Evolutionary conservation across 495 filamentous ascomycete genomes (phyloP).

Genomic region (Xylaria palmicola): DNA sequence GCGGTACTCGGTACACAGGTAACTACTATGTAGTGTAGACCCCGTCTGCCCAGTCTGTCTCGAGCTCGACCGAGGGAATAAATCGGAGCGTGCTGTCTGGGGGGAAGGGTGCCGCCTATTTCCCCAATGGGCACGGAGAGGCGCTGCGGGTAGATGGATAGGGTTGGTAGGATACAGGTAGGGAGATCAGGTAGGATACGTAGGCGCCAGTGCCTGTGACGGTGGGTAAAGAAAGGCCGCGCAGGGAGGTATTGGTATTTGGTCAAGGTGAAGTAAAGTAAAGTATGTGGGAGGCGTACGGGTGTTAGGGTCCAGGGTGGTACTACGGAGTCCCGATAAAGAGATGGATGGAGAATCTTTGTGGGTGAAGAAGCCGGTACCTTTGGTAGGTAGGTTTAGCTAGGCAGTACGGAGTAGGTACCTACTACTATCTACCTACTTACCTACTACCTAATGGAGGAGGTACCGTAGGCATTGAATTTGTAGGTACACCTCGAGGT

Average conservation of each 20-base stretch:
- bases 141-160: not conserved
- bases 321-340: constrained; percentile 1
- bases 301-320: constrained; percentile 7
- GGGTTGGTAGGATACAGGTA: not conserved
- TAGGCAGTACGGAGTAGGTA: too few relatives aligned
- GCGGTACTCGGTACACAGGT: too few relatives aligned
- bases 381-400: too few relatives aligned
- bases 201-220: not conserved
- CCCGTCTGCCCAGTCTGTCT: too few relatives aligned
- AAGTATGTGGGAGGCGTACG: constrained; percentile 7
- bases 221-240: not conserved
- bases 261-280: not conserved
- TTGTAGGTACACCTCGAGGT: too few relatives aligned
- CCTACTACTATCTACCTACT: too few relatives aligned
- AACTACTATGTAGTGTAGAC: too few relatives aligned
- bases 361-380: too few relatives aligned
- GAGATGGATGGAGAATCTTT: not conserved
- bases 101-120: constrained; percentile 1
- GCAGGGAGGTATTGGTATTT: not conserved
- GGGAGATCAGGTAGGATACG: not conserved
- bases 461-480: too few relatives aligned
- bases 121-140: constrained; percentile 12
- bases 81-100: constrained; percentile 7
- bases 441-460: too few relatives aligned
- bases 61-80: not conserved